phyloP scores from a whole-genome alignment of 805 yeast species.

The Kazachstania africana region DNA sequence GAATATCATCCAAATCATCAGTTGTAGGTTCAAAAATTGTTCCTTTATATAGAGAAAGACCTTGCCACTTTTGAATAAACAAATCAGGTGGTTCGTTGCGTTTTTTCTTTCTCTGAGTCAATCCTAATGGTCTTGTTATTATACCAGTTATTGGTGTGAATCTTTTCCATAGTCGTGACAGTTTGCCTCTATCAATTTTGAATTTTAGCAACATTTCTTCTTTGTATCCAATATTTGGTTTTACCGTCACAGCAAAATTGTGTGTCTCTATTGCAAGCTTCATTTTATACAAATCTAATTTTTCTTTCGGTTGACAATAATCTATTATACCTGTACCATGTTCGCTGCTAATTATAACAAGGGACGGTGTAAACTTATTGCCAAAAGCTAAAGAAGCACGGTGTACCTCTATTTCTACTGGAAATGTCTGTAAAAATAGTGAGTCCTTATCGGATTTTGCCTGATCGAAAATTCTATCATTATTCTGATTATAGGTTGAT shows the following conservation, averaged over 20 bases:
- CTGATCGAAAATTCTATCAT: constrained; percentile 13
- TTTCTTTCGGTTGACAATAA: constrained; percentile 34
- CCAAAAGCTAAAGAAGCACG: constrained; percentile 74
- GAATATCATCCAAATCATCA: constrained; percentile 23
- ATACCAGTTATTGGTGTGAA: constrained; percentile 8
- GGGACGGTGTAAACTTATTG: constrained; percentile 62
- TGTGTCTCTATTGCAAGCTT: constrained; percentile 34
- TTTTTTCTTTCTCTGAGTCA: constrained; percentile 1
- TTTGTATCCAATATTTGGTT: constrained; percentile 60
- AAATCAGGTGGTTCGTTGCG: constrained; percentile 6
- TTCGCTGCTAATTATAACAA: constrained; percentile 51
- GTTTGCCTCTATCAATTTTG: constrained; percentile 9
- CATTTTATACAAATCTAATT: constrained; percentile 46
- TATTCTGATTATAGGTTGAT: not conserved
- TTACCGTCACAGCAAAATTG: constrained; percentile 47
- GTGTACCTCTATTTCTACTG: constrained; percentile 46
- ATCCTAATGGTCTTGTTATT: constrained; percentile 4
- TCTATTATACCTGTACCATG: constrained; percentile 49
- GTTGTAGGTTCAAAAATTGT: constrained; percentile 24
- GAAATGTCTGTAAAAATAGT: constrained; percentile 34
- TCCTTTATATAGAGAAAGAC: constrained; percentile 51
- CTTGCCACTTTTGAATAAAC: constrained; percentile 50
- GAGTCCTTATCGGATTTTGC: constrained; percentile 4
- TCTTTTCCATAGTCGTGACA: constrained; percentile 16
- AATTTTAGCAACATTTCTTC: constrained; percentile 20